These are phyloP conservation scores for Colletotrichum sp. DNA, from an alignment of 2,329 filamentous ascomycete genomes.

Conservation along the genomic window DNA sequence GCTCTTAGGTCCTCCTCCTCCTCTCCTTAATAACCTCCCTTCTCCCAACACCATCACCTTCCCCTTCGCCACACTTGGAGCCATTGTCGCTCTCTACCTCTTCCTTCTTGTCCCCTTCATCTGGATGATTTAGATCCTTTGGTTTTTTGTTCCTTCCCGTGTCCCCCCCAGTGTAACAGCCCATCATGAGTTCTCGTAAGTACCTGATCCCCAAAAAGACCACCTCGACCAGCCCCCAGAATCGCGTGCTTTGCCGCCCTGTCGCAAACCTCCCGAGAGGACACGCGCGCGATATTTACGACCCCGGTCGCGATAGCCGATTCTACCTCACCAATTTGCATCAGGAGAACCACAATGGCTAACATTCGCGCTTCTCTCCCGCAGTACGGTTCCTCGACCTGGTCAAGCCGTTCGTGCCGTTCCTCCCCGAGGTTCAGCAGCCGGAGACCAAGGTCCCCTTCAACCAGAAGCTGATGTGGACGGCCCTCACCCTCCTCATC, in stretches of 20 bases:
- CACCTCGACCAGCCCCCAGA: background rate
- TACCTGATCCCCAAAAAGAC: conserved; percentile 23
- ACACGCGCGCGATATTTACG: background rate
- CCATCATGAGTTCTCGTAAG: conserved; percentile 62
- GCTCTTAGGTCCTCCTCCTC: conserved; percentile 23
- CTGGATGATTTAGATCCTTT: conserved; percentile 39
- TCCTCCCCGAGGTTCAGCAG: conserved; percentile 98
- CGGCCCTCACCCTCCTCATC: conserved; percentile 91
- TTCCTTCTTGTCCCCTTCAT: conserved; percentile 34
- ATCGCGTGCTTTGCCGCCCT: conserved; percentile 2
- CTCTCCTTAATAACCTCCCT: conserved; percentile 38
- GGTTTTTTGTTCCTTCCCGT: conserved; percentile 27
- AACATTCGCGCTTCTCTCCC: background rate
- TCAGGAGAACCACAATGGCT: conserved; percentile 7
- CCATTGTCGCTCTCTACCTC: conserved; percentile 25
- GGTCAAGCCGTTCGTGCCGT: conserved; percentile 99
- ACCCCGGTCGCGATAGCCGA: background rate
- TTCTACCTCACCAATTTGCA: background rate
- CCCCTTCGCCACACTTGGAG: conserved; percentile 34
- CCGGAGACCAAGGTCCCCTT: conserved; percentile 99
- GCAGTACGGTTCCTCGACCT: conserved; percentile 98
- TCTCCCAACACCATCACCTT: conserved; percentile 33
- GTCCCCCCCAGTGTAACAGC: conserved; percentile 37
- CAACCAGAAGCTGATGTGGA: conserved; percentile 98
- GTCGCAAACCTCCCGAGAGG: conserved; percentile 12